These are phyloP conservation scores for Saccharomyces paradoxus DNA, from an alignment of 805 yeast genomes.

Conservation along the genomic window DNA sequence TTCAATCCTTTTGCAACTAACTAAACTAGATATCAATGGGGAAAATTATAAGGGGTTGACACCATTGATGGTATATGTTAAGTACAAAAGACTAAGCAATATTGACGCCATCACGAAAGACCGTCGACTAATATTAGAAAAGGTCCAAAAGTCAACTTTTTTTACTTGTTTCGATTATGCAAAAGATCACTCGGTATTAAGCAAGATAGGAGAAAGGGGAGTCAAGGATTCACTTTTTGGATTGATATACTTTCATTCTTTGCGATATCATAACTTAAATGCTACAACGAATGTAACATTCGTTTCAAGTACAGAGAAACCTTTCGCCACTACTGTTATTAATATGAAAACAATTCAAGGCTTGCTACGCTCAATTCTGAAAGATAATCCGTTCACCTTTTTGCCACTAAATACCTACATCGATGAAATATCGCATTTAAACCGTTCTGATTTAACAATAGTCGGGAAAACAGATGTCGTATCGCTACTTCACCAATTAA, in stretches of 20 bases:
- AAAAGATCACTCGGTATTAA: slow-evolving; percentile 26
- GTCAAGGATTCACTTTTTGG: slow-evolving; percentile 8
- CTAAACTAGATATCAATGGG: slow-evolving; percentile 47
- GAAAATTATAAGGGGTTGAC: slow-evolving; percentile 51
- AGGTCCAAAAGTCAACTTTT: slow-evolving; percentile 24
- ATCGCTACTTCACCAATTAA: slow-evolving; percentile 2
- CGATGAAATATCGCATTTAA: slow-evolving; percentile 1
- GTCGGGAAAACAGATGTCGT: slow-evolving; percentile 1
- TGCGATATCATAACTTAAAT: slow-evolving; percentile 16
- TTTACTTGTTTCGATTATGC: slow-evolving; percentile 41
- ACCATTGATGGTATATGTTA: slow-evolving; percentile 64
- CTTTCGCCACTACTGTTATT: background rate
- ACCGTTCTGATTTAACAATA: background rate
- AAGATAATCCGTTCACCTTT: slow-evolving; percentile 15
- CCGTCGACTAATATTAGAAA: slow-evolving; percentile 39
- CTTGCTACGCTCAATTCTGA: slow-evolving; percentile 11
- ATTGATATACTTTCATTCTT: slow-evolving; percentile 11
- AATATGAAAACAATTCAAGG: slow-evolving; percentile 15
- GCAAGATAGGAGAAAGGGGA: slow-evolving; percentile 12
- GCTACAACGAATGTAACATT: slow-evolving; percentile 5
- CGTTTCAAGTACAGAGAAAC: background rate
- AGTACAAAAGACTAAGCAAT: slow-evolving; percentile 59
- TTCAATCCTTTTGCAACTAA: slow-evolving; percentile 31
- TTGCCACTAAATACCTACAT: slow-evolving; percentile 16
- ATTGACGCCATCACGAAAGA: slow-evolving; percentile 44